Evolutionary conservation across 1,284 basidiomycete species (phyloP).

Genomic region (Ustilago bromivora): DNA sequence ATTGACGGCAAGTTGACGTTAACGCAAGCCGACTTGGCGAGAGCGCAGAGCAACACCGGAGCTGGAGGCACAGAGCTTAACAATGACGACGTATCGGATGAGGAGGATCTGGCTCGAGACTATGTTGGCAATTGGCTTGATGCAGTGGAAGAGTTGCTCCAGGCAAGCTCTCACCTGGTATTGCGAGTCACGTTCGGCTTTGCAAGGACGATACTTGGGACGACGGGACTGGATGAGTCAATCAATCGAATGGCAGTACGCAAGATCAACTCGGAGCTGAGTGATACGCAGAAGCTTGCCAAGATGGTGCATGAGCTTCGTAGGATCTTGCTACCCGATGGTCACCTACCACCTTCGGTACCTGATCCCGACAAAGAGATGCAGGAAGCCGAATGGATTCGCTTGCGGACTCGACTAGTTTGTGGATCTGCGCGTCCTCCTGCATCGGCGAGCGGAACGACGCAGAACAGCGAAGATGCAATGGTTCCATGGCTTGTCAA

Average conservation of each 20-base stretch:
- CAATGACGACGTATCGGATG: background rate
- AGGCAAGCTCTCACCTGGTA: slow-evolving; percentile 16
- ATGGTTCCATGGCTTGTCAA: slow-evolving; percentile 12
- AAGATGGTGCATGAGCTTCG: slow-evolving; percentile 25
- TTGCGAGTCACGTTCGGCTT: slow-evolving; percentile 24
- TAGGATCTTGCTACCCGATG: slow-evolving; percentile 33
- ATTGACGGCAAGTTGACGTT: slow-evolving; percentile 9
- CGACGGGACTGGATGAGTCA: slow-evolving; percentile 21
- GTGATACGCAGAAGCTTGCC: slow-evolving; percentile 28
- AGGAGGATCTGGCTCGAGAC: slow-evolving; percentile 13
- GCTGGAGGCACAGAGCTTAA: background rate
- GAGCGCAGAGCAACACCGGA: background rate
- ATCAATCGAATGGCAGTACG: slow-evolving; percentile 24
- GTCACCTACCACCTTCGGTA: slow-evolving; percentile 43
- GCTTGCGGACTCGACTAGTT: slow-evolving; percentile 33
- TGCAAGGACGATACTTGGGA: slow-evolving; percentile 15
- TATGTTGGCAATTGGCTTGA: slow-evolving; percentile 42
- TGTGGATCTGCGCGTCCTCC: slow-evolving; percentile 1
- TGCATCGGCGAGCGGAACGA: background rate
- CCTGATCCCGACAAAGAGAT: slow-evolving; percentile 36
- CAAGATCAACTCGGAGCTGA: slow-evolving; percentile 21
- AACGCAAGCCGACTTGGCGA: background rate
- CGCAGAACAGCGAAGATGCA: background rate
- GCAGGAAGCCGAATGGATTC: slow-evolving; percentile 42
- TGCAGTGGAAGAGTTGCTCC: slow-evolving; percentile 30